A percentile compares a stretch with the other conserved stretches of the same genome.
phyloP scores from a whole-genome alignment of 2,329 filamentous ascomycete genomes.

The Beauveria pseudobassiana region DNA sequence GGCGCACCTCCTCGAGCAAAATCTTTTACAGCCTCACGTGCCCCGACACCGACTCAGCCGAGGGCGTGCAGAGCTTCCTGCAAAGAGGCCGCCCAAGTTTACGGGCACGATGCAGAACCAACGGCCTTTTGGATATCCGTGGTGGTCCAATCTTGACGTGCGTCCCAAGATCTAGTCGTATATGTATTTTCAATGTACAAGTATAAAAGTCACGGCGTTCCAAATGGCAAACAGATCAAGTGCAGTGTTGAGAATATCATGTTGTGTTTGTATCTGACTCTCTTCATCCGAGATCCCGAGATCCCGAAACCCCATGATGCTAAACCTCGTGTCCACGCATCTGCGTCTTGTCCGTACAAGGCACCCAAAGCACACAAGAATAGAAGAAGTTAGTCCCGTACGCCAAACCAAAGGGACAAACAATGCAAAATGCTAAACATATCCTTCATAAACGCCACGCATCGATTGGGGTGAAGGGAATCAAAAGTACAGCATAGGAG shows the following conservation, averaged over 20 bases:
- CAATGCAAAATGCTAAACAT: slow-evolving; percentile 1
- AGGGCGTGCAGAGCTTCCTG: slow-evolving; percentile 62
- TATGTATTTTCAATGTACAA: slow-evolving; percentile 1
- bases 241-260: not conserved
- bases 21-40: slow-evolving; percentile 53
- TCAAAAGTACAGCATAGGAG: not conserved
- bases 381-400: not conserved
- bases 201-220: not conserved
- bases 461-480: not conserved
- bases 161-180: slow-evolving; percentile 20
- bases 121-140: slow-evolving; percentile 54
- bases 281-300: slow-evolving; percentile 5
- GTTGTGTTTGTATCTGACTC: not conserved
- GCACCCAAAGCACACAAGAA: not conserved
- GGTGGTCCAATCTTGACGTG: slow-evolving; percentile 51
- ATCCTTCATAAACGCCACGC: slow-evolving; percentile 6
- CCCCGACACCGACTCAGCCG: slow-evolving; percentile 50
- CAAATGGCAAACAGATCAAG: not conserved
- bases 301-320: not conserved
- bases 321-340: not conserved
- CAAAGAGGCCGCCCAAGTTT: slow-evolving; percentile 58
- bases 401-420: not conserved
- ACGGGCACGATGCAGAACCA: slow-evolving; percentile 52
- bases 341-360: not conserved
- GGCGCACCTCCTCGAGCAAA: slow-evolving; percentile 61